Evolutionary conservation across 371 early-diverging fungal species (phyloP).

Genomic region (Mucor plumbeus): DNA sequence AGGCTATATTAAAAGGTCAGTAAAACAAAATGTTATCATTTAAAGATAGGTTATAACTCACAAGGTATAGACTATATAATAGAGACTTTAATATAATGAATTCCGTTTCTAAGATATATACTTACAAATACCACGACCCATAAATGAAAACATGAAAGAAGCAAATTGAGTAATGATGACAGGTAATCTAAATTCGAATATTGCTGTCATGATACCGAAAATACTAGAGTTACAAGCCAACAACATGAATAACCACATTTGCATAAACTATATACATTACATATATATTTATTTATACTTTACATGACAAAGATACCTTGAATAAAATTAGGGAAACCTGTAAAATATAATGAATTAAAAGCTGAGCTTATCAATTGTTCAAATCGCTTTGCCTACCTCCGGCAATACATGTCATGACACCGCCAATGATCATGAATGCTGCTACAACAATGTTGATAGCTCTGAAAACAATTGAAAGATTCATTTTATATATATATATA

Average conservation of each 20-base stretch:
- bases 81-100: neutral
- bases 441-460: slow-evolving; percentile 40
- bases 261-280: too few relatives aligned
- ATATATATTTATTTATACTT: neutral
- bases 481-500: slow-evolving; percentile 5
- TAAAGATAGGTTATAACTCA: slow-evolving; percentile 3
- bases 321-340: slow-evolving; percentile 52
- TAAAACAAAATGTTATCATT: neutral
- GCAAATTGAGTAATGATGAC: slow-evolving; percentile 32
- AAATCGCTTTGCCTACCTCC: slow-evolving; percentile 31
- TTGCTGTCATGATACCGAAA: slow-evolving; percentile 42
- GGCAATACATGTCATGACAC: slow-evolving; percentile 40
- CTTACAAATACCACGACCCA: slow-evolving; percentile 40
- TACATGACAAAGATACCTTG: slow-evolving; percentile 52
- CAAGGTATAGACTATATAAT: slow-evolving; percentile 13
- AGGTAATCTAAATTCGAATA: slow-evolving; percentile 50
- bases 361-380: neutral
- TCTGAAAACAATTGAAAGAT: slow-evolving; percentile 38
- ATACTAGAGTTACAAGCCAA: slow-evolving; percentile 17
- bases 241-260: neutral
- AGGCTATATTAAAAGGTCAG: slow-evolving; percentile 12
- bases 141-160: slow-evolving; percentile 39
- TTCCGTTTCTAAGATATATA: neutral
- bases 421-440: slow-evolving; percentile 47
- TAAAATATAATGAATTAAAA: neutral